Evolutionary conservation across 305 asterid genomes (phyloP).

Genomic region (Fraxinus platypoda): DNA sequence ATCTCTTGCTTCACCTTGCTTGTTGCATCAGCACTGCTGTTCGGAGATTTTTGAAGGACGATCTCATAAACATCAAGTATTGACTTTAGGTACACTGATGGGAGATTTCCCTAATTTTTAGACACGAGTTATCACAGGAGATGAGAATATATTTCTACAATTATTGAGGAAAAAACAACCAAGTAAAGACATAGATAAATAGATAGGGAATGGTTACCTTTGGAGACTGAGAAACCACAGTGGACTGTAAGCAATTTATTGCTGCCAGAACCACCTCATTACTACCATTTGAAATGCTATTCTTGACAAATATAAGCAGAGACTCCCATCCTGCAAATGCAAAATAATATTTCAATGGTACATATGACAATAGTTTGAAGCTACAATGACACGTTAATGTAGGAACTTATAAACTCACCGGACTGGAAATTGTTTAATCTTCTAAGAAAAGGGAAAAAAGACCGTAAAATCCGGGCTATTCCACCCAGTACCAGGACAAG

Average conservation of each 20-base stretch:
- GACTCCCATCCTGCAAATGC: slow-evolving; percentile 83
- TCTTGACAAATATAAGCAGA: slow-evolving; percentile 69
- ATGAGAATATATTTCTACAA: slow-evolving; percentile 24
- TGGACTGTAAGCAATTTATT: slow-evolving; percentile 88
- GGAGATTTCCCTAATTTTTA: slow-evolving; percentile 78
- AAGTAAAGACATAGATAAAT: slow-evolving; percentile 16
- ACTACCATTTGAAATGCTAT: slow-evolving; percentile 83
- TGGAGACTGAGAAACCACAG: slow-evolving; percentile 85
- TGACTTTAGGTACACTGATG: slow-evolving; percentile 63
- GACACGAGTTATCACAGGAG: slow-evolving; percentile 3
- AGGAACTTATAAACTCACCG: slow-evolving; percentile 40
- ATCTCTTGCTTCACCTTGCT: slow-evolving; percentile 98
- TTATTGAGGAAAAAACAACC: slow-evolving; percentile 7
- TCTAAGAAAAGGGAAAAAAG: slow-evolving; percentile 82
- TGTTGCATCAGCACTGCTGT: slow-evolving; percentile 48
- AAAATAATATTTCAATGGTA: slow-evolving; percentile 19
- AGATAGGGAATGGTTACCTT: slow-evolving; percentile 49
- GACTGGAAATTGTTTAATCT: slow-evolving; percentile 70
- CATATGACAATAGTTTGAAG: not conserved
- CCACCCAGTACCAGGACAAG: slow-evolving; percentile 95
- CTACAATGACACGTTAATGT: not conserved
- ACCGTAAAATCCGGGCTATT: slow-evolving; percentile 80
- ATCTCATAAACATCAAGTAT: slow-evolving; percentile 81
- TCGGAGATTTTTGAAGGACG: slow-evolving; percentile 66
- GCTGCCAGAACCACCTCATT: slow-evolving; percentile 96